phyloP scores from a whole-genome alignment of 176 grass and related monocot genomes.

The Microstegium vimineum region DNA sequence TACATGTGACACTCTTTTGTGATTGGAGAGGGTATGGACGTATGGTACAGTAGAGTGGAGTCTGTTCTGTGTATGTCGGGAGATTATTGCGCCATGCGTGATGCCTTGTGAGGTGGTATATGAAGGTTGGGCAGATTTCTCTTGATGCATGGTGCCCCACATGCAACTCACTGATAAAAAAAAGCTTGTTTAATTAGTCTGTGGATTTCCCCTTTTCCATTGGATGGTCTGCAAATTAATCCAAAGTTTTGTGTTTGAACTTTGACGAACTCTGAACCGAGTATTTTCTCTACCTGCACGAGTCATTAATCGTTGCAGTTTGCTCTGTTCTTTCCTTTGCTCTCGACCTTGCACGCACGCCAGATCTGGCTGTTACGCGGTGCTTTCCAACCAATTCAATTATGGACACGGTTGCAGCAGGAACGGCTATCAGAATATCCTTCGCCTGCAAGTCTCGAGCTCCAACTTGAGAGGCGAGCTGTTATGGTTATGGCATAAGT shows the following conservation, averaged over 20 bases:
- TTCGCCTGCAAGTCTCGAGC: constrained; percentile 39
- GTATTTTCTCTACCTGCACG: neutral
- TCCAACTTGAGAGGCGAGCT: constrained; percentile 15
- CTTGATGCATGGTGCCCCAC: constrained; percentile 14
- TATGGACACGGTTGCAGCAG: constrained; percentile 14
- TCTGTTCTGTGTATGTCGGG: constrained; percentile 9
- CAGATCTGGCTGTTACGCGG: constrained; percentile 20
- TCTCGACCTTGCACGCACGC: constrained; percentile 8
- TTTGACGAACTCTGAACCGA: neutral
- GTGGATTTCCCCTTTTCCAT: constrained; percentile 4
- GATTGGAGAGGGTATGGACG: neutral
- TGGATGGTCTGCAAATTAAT: neutral
- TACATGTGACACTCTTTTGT: neutral
- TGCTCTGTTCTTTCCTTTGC: neutral
- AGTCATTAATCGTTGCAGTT: neutral
- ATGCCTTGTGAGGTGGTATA: neutral
- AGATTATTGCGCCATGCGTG: neutral
- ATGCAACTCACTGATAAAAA: constrained; percentile 1
- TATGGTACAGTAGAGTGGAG: neutral
- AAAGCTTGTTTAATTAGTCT: neutral
- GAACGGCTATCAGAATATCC: constrained; percentile 15
- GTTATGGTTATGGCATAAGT: neutral
- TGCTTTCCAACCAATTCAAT: constrained; percentile 42
- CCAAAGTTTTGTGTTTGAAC: constrained; percentile 11
- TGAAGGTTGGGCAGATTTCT: neutral